Evolutionary conservation across 495 filamentous ascomycete genomes (phyloP).

Genomic region (Massariosphaeria phaeospora): DNA sequence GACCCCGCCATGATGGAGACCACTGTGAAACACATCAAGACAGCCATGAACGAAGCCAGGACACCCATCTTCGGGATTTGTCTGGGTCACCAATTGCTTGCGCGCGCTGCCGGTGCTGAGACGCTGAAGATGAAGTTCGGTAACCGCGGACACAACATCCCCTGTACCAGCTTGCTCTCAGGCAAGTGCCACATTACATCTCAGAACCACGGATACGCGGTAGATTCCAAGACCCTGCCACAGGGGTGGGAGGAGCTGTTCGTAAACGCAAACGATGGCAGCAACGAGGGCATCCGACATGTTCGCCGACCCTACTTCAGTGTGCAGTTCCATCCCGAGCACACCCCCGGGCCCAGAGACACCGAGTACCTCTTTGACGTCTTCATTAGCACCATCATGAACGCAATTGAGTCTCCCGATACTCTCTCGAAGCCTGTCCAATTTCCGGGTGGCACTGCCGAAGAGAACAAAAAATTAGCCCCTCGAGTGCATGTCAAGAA

Average conservation of each 20-base stretch:
- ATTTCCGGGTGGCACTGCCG: constrained; percentile 77
- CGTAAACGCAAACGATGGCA: constrained; percentile 95
- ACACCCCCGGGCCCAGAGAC: constrained; percentile 90
- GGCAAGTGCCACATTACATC: constrained; percentile 98
- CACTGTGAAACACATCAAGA: constrained; percentile 70
- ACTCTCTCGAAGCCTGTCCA: constrained; percentile 64
- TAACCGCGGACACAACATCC: constrained; percentile 97
- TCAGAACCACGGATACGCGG: constrained; percentile 94
- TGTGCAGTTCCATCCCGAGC: constrained; percentile 98
- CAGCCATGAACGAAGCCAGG: constrained; percentile 64
- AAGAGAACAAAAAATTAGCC: constrained; percentile 68
- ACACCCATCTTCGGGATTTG: constrained; percentile 96
- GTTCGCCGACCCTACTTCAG: constrained; percentile 83
- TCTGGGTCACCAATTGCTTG: constrained; percentile 89
- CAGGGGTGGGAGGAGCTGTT: constrained; percentile 85
- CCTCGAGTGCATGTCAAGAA: constrained; percentile 86
- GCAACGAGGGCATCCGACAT: constrained; percentile 95
- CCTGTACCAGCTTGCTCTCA: constrained; percentile 88
- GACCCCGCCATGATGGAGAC: constrained; percentile 77
- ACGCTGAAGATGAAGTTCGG: constrained; percentile 98
- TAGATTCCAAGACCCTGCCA: constrained; percentile 72
- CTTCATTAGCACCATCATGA: constrained; percentile 78
- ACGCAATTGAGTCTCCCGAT: constrained; percentile 55
- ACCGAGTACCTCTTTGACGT: constrained; percentile 97
- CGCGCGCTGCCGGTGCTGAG: constrained; percentile 79